Evolutionary conservation across 2,329 filamentous ascomycete genomes (phyloP), one percentile per base, ranked within the genome.

Genomic region (Sordariomycetes sp.): DNA sequence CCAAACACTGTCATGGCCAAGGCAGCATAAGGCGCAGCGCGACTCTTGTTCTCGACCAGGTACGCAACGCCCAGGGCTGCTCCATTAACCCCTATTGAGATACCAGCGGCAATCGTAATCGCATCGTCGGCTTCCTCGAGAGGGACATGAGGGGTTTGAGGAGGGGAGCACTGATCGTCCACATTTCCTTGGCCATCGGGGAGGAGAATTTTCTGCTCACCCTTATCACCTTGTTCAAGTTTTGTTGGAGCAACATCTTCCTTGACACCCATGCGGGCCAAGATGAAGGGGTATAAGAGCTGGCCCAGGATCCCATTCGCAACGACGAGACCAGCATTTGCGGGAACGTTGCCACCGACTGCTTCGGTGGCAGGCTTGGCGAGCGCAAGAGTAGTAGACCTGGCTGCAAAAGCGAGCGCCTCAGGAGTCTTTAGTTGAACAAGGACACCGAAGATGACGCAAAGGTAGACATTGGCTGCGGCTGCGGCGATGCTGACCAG

Each of bases 21-120:
- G 2, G 67, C 69, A 3, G 72, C 68, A 42, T 75, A 75, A 1
- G 72, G 70, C 3, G 70, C 69, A 4, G 71, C 67, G 1, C 58
- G 61, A 41, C 66, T 72, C 34, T 57, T 58, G 7, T 59, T 61
- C 48, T 75, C 70, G 36, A 75, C 73, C 11, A 76, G 55, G 39
- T 72, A 70, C 1, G 72, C 63, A 1, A 72, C 72, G 3, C 72
- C 72, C 70, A 77, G 74, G 4, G 72, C 72, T 0, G 71, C 71
- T 2, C 70, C 70, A 41, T 76, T 77, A 54, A 75, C 65, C 4
- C 72, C 72, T 32, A 75, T 60, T 0, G 69, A 59, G 23, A 71
- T 59, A 23, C 72, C 72, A 0, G 64, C 56, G 1, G 69, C 70
- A 3, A 75, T 60, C 0, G 57, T 64, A 3, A 48, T 37, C 1